Percentiles rank a stretch among this genome's conserved stretches.
These are phyloP conservation scores for Fistulinella cinereoalba DNA, from an alignment of 1,284 basidiomycete genomes.

Conservation along the genomic window DNA sequence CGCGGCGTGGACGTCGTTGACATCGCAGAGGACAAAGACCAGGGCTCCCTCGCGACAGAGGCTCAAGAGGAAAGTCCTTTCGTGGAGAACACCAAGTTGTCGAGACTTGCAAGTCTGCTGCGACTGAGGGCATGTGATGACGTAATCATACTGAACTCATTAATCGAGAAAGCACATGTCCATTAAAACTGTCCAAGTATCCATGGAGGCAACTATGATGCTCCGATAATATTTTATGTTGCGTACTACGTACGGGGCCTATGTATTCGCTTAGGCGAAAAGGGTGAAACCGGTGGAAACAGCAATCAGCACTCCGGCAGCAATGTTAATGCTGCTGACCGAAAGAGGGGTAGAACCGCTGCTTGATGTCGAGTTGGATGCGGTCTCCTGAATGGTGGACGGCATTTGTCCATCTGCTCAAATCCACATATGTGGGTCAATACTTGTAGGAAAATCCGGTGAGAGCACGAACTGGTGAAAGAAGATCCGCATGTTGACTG, in stretches of 20 bases:
- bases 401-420: slow-evolving; percentile 41
- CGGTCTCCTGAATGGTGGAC: slow-evolving; percentile 37
- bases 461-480: slow-evolving; percentile 40
- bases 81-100: too few species aligned
- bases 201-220: too few species aligned
- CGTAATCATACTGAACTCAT: slow-evolving; percentile 13
- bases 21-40: slow-evolving; percentile 13
- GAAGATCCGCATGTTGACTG: slow-evolving; percentile 40
- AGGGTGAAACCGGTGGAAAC: slow-evolving; percentile 34
- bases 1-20: slow-evolving; percentile 27
- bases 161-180: not conserved
- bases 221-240: not conserved
- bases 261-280: slow-evolving; percentile 32
- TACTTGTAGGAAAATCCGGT: not conserved
- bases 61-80: not conserved
- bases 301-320: slow-evolving; percentile 29
- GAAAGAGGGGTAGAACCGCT: slow-evolving; percentile 28
- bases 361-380: slow-evolving; percentile 29
- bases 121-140: slow-evolving; percentile 18
- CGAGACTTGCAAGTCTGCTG: too few species aligned
- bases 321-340: slow-evolving; percentile 18
- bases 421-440: slow-evolving; percentile 4
- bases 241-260: not conserved
- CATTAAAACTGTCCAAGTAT: not conserved
- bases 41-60: not conserved